Percentiles rank a stretch among this genome's conserved stretches.
phyloP scores from a whole-genome alignment of 2,329 filamentous ascomycete genomes.

The Aspergillus brunneoviolaceus region DNA sequence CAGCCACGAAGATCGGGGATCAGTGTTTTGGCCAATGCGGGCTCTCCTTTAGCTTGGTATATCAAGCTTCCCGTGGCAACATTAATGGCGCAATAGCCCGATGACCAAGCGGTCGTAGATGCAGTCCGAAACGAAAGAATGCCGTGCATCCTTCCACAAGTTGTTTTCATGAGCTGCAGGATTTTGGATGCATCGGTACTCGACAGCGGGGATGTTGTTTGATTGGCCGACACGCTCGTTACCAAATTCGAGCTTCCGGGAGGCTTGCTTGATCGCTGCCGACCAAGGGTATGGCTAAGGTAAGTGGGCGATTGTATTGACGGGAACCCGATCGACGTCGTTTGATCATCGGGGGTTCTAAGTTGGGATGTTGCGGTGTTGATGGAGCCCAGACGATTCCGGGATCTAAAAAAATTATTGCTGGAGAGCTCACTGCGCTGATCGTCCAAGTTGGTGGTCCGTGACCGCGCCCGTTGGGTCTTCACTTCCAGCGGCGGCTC shows the following conservation, averaged over 20 bases:
- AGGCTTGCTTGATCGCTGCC: conserved; percentile 37
- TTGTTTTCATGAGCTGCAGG: conserved; percentile 53
- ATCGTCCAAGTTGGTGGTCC: conserved; percentile 44
- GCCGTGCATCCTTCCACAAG: conserved; percentile 53
- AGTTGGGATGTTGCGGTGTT: conserved; percentile 36
- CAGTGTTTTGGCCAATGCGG: conserved; percentile 48
- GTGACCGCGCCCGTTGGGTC: conserved; percentile 39
- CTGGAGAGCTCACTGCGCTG: conserved; percentile 41
- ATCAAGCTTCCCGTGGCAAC: conserved; percentile 52
- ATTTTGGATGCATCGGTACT: conserved; percentile 50
- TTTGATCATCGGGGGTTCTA: conserved; percentile 40
- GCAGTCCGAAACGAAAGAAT: conserved; percentile 52
- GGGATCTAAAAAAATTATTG: conserved; percentile 32
- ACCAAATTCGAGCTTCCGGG: conserved; percentile 28
- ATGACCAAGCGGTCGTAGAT: conserved; percentile 46
- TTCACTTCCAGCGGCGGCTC: conserved; percentile 32
- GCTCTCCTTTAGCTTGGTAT: conserved; percentile 52
- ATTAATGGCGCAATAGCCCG: conserved; percentile 53
- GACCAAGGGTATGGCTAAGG: conserved; percentile 31
- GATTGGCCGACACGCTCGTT: conserved; percentile 27
- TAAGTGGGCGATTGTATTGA: conserved; percentile 47
- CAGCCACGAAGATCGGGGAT: conserved; percentile 52
- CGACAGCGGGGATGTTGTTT: conserved; percentile 36
- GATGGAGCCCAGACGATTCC: conserved; percentile 42
- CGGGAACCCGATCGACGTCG: conserved; percentile 49